phyloP scores from a whole-genome alignment of 306 rosid species.

The Casuarina cunninghamiana region DNA sequence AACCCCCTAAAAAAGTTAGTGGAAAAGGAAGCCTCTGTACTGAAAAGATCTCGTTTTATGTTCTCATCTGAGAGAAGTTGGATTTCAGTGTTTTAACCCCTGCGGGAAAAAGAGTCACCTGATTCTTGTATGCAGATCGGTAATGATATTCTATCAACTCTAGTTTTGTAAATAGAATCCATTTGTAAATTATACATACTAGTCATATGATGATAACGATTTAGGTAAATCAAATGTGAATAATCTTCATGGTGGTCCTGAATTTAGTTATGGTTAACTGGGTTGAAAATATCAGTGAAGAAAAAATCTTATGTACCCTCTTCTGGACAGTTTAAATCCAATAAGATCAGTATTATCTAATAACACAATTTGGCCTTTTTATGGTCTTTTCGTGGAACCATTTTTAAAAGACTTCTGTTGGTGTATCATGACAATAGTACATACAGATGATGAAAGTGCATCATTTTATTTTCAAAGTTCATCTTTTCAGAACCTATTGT shows the following conservation, averaged over 20 bases:
- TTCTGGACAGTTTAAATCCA: not conserved
- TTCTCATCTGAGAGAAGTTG: not conserved
- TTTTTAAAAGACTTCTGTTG: not conserved
- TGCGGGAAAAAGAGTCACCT: not conserved
- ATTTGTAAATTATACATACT: not conserved
- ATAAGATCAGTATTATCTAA: not conserved
- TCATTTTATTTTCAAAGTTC: not conserved
- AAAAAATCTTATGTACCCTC: not conserved
- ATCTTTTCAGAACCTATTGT: not conserved
- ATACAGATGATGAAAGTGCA: not conserved
- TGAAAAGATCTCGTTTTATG: not conserved
- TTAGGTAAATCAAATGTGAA: not conserved
- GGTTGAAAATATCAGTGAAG: not conserved
- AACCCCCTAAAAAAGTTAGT: no score
- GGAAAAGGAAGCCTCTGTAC: no score
- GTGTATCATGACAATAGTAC: not conserved
- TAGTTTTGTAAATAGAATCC: not conserved
- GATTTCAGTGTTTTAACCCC: not conserved
- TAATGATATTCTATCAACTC: not conserved
- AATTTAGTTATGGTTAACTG: not conserved
- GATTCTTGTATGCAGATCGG: slow-evolving; percentile 1
- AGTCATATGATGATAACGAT: not conserved
- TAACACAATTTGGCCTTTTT: not conserved
- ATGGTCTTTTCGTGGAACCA: not conserved
- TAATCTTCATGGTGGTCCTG: not conserved